phyloP scores from a whole-genome alignment of 2,329 filamentous ascomycete genomes.

The Claviceps citrina region DNA sequence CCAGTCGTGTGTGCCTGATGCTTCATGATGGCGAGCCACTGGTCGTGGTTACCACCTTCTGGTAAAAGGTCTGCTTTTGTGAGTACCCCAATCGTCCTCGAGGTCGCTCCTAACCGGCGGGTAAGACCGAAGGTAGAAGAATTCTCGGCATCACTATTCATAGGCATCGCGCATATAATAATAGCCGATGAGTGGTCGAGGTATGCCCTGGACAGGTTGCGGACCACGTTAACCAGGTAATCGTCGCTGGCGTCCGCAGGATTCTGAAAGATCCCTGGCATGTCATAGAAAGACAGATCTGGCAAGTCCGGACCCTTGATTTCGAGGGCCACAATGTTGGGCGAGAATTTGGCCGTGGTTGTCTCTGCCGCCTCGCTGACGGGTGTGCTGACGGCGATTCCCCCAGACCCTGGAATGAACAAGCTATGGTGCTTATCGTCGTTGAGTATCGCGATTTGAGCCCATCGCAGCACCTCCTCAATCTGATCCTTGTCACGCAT shows the following conservation, averaged over 20 bases:
- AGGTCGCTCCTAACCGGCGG: conserved; percentile 36
- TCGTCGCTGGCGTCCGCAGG: conserved; percentile 47
- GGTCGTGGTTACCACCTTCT: conserved; percentile 28
- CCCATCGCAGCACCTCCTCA: conserved; percentile 53
- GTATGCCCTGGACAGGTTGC: conserved; percentile 55
- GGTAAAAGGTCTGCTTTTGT: conserved; percentile 71
- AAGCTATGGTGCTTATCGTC: conserved; percentile 37
- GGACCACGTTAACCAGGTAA: conserved; percentile 56
- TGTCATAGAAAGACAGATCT: conserved; percentile 67
- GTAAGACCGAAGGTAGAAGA: conserved; percentile 56
- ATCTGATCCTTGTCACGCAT: conserved; percentile 47
- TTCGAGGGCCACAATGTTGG: conserved; percentile 64
- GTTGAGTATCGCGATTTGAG: conserved; percentile 64
- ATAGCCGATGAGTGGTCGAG: conserved; percentile 55
- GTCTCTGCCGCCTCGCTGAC: conserved; percentile 22
- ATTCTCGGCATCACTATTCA: conserved; percentile 65
- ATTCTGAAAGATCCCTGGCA: conserved; percentile 68
- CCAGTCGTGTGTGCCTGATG: conserved; percentile 47
- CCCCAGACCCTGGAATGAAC: conserved; percentile 37
- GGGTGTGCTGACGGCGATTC: conserved; percentile 21
- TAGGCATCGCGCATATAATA: conserved; percentile 60
- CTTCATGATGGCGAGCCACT: conserved; percentile 49
- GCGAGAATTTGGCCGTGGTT: conserved; percentile 55
- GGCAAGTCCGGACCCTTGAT: conserved; percentile 58
- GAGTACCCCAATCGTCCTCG: conserved; percentile 56